phyloP scores from a whole-genome alignment of 2,329 filamentous ascomycete genomes.

The Talaromyces sp. region DNA sequence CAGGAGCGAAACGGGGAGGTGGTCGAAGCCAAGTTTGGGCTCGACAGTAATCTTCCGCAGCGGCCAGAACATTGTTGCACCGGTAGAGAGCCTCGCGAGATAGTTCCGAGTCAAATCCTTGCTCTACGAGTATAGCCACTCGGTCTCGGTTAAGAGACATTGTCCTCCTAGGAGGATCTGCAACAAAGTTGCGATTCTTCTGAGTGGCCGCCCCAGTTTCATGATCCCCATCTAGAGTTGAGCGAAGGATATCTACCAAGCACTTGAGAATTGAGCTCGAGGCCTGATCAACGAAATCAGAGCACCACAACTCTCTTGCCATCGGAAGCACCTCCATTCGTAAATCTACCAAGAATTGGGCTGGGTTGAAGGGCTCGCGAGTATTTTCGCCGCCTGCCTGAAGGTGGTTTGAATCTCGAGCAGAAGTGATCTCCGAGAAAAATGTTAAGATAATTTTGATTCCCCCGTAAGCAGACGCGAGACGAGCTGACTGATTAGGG shows the following conservation, averaged over 20 bases:
- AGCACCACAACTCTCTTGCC: slow-evolving; percentile 77
- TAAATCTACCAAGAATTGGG: slow-evolving; percentile 81
- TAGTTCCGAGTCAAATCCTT: slow-evolving; percentile 56
- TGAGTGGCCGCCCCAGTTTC: slow-evolving; percentile 60
- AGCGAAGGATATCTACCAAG: slow-evolving; percentile 76
- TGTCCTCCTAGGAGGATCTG: slow-evolving; percentile 42
- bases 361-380: slow-evolving; percentile 58
- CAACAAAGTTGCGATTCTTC: slow-evolving; percentile 53
- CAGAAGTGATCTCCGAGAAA: slow-evolving; percentile 68
- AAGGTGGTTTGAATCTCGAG: slow-evolving; percentile 69
- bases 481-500: slow-evolving; percentile 36
- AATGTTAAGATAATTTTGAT: slow-evolving; percentile 82
- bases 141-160: slow-evolving; percentile 50
- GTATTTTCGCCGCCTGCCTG: slow-evolving; percentile 34
- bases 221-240: slow-evolving; percentile 68
- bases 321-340: slow-evolving; percentile 73
- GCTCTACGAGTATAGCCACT: slow-evolving; percentile 39
- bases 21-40: slow-evolving; percentile 55
- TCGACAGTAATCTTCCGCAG: slow-evolving; percentile 69
- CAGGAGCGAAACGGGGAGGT: slow-evolving; percentile 63
- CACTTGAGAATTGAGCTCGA: slow-evolving; percentile 70
- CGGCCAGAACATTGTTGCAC: slow-evolving; percentile 60
- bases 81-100: slow-evolving; percentile 76
- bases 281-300: slow-evolving; percentile 73
- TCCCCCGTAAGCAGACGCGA: slow-evolving; percentile 52